These are phyloP conservation scores for Hortiboletus campestris DNA, from an alignment of 768 basidiomycete genomes.

Conservation along the genomic window DNA sequence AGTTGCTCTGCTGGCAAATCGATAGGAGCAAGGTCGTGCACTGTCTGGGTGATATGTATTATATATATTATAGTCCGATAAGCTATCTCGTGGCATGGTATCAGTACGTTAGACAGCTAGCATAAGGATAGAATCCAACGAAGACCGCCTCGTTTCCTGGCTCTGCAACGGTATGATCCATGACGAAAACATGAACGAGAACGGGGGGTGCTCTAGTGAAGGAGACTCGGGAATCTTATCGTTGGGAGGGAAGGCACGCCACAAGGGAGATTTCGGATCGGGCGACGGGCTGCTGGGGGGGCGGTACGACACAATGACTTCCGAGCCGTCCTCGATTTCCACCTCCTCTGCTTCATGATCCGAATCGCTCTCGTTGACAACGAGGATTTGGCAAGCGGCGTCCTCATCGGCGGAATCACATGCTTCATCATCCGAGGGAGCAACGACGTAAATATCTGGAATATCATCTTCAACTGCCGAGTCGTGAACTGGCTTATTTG, in stretches of 20 bases:
- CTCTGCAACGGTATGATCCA: constrained; percentile 15
- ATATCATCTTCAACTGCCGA: constrained; percentile 2
- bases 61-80: background rate
- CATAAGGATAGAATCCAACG: constrained; percentile 20
- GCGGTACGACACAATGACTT: background rate
- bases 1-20: no score
- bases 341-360: background rate
- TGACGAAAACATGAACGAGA: constrained; percentile 20
- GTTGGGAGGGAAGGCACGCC: constrained; percentile 5
- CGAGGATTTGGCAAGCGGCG: background rate
- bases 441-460: background rate
- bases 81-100: background rate
- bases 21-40: no score
- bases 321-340: background rate
- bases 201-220: background rate
- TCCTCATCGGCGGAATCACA: background rate
- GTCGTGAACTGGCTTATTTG: background rate
- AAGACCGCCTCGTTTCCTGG: constrained; percentile 3
- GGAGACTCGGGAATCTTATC: constrained; percentile 14
- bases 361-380: constrained; percentile 5
- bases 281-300: constrained; percentile 8
- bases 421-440: background rate
- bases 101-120: background rate
- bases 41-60: no score
- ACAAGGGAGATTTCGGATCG: constrained; percentile 7